Evolutionary conservation across 2,329 filamentous ascomycete genomes (phyloP).

Genomic region (Dendrostoma leiphaemia): DNA sequence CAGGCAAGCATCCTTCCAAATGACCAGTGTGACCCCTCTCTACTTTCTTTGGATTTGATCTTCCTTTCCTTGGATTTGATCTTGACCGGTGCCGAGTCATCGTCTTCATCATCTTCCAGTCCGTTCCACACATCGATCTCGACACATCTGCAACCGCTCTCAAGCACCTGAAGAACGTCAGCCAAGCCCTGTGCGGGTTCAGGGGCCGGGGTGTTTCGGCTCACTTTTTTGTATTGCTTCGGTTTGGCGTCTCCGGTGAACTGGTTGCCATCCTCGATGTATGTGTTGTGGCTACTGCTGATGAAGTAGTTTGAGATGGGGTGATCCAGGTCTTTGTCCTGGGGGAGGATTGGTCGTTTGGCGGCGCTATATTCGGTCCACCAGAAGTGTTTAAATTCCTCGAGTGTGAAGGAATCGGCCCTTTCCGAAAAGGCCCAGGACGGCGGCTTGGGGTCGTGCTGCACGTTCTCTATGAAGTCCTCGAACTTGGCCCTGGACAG

Average conservation of each 20-base stretch:
- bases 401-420: constrained; percentile 40
- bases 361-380: constrained; percentile 41
- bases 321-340: constrained; percentile 56
- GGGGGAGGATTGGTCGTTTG: constrained; percentile 36
- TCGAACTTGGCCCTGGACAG: constrained; percentile 5
- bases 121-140: constrained; percentile 97
- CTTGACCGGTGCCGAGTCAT: constrained; percentile 30
- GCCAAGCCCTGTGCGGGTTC: constrained; percentile 39
- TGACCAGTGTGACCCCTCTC: constrained; percentile 17
- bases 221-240: constrained; percentile 67
- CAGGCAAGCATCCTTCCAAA: constrained; percentile 14
- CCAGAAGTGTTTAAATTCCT: constrained; percentile 51
- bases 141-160: constrained; percentile 80
- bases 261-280: constrained; percentile 79
- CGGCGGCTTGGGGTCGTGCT: background rate
- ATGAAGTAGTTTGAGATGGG: constrained; percentile 90
- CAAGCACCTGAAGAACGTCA: constrained; percentile 37
- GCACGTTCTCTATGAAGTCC: constrained; percentile 2
- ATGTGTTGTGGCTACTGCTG: constrained; percentile 93
- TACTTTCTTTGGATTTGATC: constrained; percentile 22
- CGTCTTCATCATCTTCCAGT: constrained; percentile 30
- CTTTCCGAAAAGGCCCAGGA: constrained; percentile 26
- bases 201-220: background rate
- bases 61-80: constrained; percentile 36
- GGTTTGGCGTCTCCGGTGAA: constrained; percentile 73